A percentile compares a stretch with the other conserved stretches of the same genome.
phyloP scores from a whole-genome alignment of 75 land plant species.

The Azolla pinnata region DNA sequence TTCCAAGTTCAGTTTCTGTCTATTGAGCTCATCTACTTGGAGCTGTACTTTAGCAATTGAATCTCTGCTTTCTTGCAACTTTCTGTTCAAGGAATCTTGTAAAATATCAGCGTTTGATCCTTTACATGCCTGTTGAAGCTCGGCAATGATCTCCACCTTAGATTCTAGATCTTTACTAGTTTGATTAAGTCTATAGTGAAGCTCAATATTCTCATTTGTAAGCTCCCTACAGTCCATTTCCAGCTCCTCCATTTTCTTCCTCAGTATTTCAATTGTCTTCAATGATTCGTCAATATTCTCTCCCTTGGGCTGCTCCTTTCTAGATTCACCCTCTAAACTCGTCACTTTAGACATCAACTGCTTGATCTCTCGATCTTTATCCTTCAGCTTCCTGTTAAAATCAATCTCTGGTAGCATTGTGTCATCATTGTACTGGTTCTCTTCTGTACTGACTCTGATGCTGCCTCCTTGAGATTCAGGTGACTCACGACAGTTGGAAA shows the following conservation, averaged over 20 bases:
- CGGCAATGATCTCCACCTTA: slow-evolving; percentile 2
- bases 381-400: background rate
- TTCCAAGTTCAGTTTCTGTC: background rate
- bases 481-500: too few species aligned
- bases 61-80: too few species aligned
- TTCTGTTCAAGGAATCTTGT: too few species aligned
- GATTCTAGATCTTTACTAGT: slow-evolving; percentile 11
- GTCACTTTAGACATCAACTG: background rate
- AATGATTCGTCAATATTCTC: background rate
- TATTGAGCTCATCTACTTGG: too few species aligned
- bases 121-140: background rate
- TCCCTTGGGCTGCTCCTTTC: background rate
- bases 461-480: too few species aligned
- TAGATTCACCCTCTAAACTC: background rate
- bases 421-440: too few species aligned
- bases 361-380: background rate
- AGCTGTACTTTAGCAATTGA: too few species aligned
- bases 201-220: slow-evolving; percentile 64
- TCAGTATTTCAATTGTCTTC: slow-evolving; percentile 40
- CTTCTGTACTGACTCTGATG: too few species aligned
- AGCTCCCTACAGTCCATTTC: slow-evolving; percentile 74
- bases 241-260: slow-evolving; percentile 58
- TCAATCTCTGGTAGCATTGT: too few species aligned
- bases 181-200: slow-evolving; percentile 34
- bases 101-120: too few species aligned